Conservation (phyloP, 2,329 filamentous ascomycete genomes). For the Alternaria alternata region DNA sequence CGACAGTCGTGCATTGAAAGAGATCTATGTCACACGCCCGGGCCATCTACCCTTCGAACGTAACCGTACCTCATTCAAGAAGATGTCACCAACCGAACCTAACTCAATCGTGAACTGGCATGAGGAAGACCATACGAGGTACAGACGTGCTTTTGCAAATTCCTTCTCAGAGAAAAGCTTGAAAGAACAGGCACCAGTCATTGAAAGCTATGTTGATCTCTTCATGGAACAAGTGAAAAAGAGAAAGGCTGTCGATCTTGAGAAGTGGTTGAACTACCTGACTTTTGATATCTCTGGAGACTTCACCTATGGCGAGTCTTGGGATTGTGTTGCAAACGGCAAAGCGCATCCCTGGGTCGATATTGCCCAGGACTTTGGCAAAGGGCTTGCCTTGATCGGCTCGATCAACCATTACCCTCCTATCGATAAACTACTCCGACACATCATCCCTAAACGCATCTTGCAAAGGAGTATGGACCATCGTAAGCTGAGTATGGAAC, state of each 20-base stretch:
- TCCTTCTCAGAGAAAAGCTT: constrained; percentile 41
- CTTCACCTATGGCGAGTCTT: constrained; percentile 62
- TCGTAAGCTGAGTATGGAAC: constrained; percentile 32
- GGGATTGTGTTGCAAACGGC: constrained; percentile 48
- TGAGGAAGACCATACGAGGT: constrained; percentile 33
- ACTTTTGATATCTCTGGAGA: constrained; percentile 51
- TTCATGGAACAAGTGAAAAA: constrained; percentile 33
- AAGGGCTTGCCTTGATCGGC: constrained; percentile 41
- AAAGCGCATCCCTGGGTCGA: constrained; percentile 53
- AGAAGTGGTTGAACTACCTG: constrained; percentile 26
- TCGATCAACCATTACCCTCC: constrained; percentile 36
- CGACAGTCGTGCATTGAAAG: constrained; percentile 36
- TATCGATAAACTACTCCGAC: constrained; percentile 32
- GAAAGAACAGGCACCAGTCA: constrained; percentile 32
- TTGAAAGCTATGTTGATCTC: constrained; percentile 34
- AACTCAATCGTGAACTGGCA: constrained; percentile 36
- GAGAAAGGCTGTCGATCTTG: constrained; percentile 26
- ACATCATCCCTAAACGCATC: constrained; percentile 36
- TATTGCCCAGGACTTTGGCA: constrained; percentile 36
- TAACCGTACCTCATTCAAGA: constrained; percentile 39
- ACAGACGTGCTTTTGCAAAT: constrained; percentile 36
- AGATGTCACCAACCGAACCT: constrained; percentile 34
- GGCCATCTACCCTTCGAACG: constrained; percentile 33
- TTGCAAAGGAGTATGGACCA: constrained; percentile 34
- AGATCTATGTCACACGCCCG: constrained; percentile 38